Base-by-base conservation (phyloP, 1,284 basidiomycete species). In the Cryptococcus sp. region DNA sequence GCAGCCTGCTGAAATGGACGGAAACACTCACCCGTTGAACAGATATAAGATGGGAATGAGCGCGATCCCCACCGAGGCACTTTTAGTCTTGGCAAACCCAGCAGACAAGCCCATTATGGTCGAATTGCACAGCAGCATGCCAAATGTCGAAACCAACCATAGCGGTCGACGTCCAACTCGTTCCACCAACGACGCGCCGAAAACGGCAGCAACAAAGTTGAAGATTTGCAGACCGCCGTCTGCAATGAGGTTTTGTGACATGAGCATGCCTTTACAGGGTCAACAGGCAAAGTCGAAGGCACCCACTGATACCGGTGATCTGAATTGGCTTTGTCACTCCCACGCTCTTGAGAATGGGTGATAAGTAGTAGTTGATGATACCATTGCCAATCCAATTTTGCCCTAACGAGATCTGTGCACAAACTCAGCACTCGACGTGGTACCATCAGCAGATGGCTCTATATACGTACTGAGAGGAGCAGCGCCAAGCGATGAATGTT, bases 351-450 rank as follows among this genome's bases (percentile, higher is more conserved):
- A 64, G 47, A 57, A 90, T 86, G 69, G 84, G 83, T 76, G 82
- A 85, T 60, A 90, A 82, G 80, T 89, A 90, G 81, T 87, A 75
- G 6, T 84, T 51, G n/a, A 88, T 84, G 25, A 88, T 75, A 27
- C 86, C 86, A 65, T 87, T 86, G 1, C 61, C 60, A 40, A 31
- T 19, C 56, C 59, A 58, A n/a, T n/a, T n/a, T n/a, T n/a, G n/a
- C n/a, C n/a, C n/a, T n/a, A n/a, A n/a, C n/a, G n/a, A n/a, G n/a
- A n/a, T n/a, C n/a, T n/a, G n/a, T n/a, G n/a, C n/a, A n/a, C n/a
- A n/a, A n/a, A n/a, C n/a, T n/a, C n/a, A n/a, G n/a, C n/a, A n/a
- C n/a, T n/a, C n/a, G n/a, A n/a, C n/a, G 39, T 59, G 53, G 25
- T 41, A 51, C 5, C 35, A 39, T 35, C 54, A 51, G 27, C n/a